Percentiles rank a stretch among this genome's conserved stretches.
Evolutionary conservation across 305 asterid species (phyloP).

Genomic region (Andrographis paniculata): DNA sequence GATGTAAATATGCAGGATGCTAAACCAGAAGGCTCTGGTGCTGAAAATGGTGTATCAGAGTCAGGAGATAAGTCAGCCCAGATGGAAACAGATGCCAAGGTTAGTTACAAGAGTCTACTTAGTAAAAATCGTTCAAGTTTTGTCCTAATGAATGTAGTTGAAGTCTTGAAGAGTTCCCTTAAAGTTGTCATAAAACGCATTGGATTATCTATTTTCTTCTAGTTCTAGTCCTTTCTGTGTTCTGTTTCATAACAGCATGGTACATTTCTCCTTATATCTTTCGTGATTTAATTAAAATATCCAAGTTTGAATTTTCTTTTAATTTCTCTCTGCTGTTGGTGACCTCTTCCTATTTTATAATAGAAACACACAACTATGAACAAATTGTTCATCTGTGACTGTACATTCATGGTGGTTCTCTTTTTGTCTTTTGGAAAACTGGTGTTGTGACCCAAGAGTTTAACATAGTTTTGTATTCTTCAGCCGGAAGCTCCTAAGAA

Average conservation of each 20-base stretch:
- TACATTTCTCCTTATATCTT: too few relatives aligned
- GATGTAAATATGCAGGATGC: constrained; percentile 77
- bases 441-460: not conserved
- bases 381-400: not conserved
- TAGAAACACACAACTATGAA: not conserved
- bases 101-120: constrained; percentile 16
- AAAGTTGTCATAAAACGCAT: too few relatives aligned
- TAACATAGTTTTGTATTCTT: not conserved
- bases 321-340: not conserved
- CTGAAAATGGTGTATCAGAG: constrained; percentile 71
- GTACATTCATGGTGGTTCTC: not conserved
- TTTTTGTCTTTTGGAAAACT: too few relatives aligned
- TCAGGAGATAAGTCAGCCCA: constrained; percentile 56
- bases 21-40: constrained; percentile 43
- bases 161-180: too few relatives aligned
- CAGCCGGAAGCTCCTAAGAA: constrained; percentile 86
- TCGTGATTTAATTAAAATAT: too few relatives aligned
- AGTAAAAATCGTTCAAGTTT: too few relatives aligned
- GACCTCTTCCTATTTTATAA: not conserved
- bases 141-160: too few relatives aligned
- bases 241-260: too few relatives aligned
- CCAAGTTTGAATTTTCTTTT: not conserved
- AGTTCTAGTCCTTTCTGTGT: too few relatives aligned
- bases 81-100: constrained; percentile 89
- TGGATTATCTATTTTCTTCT: too few relatives aligned